These are phyloP conservation scores for Pistacia atlantica DNA, from an alignment of 345 rosid genomes.

Conservation along the genomic window DNA sequence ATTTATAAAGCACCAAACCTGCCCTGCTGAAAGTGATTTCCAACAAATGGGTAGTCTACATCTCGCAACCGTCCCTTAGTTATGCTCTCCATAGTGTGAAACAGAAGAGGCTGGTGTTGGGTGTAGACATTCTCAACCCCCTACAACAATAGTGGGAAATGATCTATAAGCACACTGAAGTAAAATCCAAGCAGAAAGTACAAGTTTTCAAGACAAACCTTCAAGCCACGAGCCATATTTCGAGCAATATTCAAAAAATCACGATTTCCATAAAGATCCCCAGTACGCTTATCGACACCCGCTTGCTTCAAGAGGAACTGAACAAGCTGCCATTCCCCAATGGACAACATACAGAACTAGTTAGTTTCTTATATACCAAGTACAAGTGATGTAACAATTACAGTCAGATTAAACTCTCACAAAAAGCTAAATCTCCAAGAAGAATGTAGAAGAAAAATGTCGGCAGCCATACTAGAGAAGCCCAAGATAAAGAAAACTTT, in stretches of 20 bases:
- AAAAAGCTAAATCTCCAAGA: not conserved
- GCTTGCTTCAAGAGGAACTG: constrained; percentile 97
- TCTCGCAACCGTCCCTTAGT: constrained; percentile 87
- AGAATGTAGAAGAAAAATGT: not conserved
- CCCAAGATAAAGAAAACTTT: not conserved
- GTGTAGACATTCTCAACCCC: constrained; percentile 98
- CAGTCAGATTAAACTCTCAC: constrained; percentile 4
- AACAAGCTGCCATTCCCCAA: constrained; percentile 69
- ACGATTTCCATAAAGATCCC: constrained; percentile 94
- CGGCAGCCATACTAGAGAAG: not conserved
- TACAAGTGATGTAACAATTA: not conserved
- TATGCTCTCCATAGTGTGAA: constrained; percentile 95
- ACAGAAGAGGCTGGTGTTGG: constrained; percentile 95
- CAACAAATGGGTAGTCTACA: constrained; percentile 92
- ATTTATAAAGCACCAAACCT: constrained; percentile 51
- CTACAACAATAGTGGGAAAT: constrained; percentile 34
- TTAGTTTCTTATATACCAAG: constrained; percentile 12
- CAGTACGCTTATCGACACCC: constrained; percentile 87
- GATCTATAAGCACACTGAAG: constrained; percentile 6
- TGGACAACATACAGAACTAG: constrained; percentile 27
- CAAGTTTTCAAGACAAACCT: constrained; percentile 50
- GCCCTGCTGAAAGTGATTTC: constrained; percentile 94
- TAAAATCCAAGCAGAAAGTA: constrained; percentile 12
- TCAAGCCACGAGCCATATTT: constrained; percentile 99
- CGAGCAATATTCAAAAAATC: constrained; percentile 96